Evolutionary conservation across 1,284 basidiomycete species (phyloP).

Genomic region (Cryptococcus jaspeensis): DNA sequence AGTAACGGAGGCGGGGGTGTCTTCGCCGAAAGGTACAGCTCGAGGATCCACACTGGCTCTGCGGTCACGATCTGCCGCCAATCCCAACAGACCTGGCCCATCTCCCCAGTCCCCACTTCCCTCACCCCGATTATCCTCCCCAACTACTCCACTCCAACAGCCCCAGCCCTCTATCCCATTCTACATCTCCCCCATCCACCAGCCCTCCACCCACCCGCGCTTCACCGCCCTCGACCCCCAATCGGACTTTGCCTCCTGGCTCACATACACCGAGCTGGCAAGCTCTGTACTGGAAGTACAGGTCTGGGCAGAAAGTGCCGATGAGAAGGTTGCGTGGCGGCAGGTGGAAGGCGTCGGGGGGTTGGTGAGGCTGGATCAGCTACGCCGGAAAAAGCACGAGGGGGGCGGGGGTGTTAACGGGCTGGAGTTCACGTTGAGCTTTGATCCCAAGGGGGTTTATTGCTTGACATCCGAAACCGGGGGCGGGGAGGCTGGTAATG

Average conservation of each 20-base stretch:
- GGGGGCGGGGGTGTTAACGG: constrained; percentile 25
- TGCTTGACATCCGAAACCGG: constrained; percentile 19
- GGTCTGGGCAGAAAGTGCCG: constrained; percentile 39
- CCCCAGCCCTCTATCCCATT: constrained; percentile 34
- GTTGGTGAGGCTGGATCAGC: constrained; percentile 18
- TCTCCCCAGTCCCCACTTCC: neutral
- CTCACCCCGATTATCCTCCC: neutral
- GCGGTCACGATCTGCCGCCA: too few relatives aligned
- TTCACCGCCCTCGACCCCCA: constrained; percentile 37
- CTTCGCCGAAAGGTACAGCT: too few relatives aligned
- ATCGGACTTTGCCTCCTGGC: constrained; percentile 48
- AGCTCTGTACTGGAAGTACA: constrained; percentile 28
- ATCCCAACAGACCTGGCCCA: too few relatives aligned
- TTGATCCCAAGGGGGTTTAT: constrained; percentile 24
- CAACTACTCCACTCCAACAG: neutral
- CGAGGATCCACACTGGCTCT: too few relatives aligned
- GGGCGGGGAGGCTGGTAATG: neutral
- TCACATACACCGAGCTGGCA: constrained; percentile 28
- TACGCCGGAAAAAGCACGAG: constrained; percentile 11
- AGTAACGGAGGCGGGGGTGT: too few relatives aligned
- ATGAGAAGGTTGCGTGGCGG: constrained; percentile 10
- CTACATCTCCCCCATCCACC: constrained; percentile 48
- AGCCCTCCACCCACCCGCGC: constrained; percentile 44
- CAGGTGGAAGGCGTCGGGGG: constrained; percentile 14
- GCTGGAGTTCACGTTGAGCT: constrained; percentile 33